These are phyloP conservation scores for Lolium multiflorum DNA, from an alignment of 176 grass and related monocot genomes.

Conservation along the genomic window DNA sequence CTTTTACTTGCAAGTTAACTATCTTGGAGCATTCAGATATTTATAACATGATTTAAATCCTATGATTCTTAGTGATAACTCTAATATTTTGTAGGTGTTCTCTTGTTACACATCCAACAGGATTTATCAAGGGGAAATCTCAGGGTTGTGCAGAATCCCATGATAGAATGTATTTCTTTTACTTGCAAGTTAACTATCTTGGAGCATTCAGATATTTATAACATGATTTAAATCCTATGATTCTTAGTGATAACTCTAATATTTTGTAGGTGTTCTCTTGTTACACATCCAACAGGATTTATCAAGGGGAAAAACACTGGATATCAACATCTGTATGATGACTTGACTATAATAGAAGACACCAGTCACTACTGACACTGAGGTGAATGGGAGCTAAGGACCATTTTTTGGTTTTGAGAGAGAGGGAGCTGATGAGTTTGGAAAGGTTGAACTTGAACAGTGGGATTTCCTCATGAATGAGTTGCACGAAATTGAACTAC, in stretches of 20 bases:
- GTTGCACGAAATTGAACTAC: background rate
- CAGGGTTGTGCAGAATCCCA: background rate
- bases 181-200: background rate
- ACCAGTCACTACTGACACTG: background rate
- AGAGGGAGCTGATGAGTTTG: background rate
- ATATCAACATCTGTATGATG: conserved; percentile 10
- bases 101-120: background rate
- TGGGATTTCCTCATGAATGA: background rate
- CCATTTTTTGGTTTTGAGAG: background rate
- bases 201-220: background rate
- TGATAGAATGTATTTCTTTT: background rate
- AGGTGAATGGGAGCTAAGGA: background rate
- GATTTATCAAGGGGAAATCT: too few species aligned
- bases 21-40: background rate
- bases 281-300: conserved; percentile 7
- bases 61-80: background rate
- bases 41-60: background rate
- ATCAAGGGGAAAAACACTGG: background rate
- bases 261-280: background rate
- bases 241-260: background rate
- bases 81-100: background rate
- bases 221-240: background rate
- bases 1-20: background rate
- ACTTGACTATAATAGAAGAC: background rate
- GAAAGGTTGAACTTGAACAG: background rate